Percentiles rank a stretch among this genome's conserved stretches.
phyloP scores from a whole-genome alignment of 805 yeast species.

The Yamadazyma insecticola region DNA sequence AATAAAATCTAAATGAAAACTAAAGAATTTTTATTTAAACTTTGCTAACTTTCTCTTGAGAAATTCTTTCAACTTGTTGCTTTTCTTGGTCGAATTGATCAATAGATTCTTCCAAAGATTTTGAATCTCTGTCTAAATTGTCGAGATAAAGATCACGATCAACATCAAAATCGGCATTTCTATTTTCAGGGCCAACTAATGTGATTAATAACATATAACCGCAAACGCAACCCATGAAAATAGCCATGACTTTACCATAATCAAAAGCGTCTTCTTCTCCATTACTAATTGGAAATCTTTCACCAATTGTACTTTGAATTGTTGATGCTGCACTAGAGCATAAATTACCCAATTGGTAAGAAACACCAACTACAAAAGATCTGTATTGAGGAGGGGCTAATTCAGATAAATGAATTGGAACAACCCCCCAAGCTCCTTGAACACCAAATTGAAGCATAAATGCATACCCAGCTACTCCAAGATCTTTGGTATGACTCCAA shows the following conservation, averaged over 20 bases:
- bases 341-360: conserved; percentile 67
- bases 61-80: no score
- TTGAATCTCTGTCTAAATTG: no score
- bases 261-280: conserved; percentile 27
- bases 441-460: conserved; percentile 61
- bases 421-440: conserved; percentile 69
- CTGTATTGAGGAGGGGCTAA: conserved; percentile 60
- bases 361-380: conserved; percentile 58
- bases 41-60: no score
- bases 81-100: conserved; percentile 1
- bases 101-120: conserved; percentile 7
- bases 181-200: conserved; percentile 58
- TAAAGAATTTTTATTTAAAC: neutral
- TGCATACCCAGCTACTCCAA: conserved; percentile 53
- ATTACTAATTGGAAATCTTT: conserved; percentile 36
- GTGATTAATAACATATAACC: conserved; percentile 46
- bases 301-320: conserved; percentile 63
- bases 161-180: conserved; percentile 18
- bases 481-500: conserved; percentile 26
- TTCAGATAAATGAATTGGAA: conserved; percentile 59
- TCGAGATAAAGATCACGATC: no score
- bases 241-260: conserved; percentile 61
- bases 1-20: neutral
- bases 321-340: conserved; percentile 65
- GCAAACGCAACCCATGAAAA: conserved; percentile 61